Evolutionary conservation across 345 rosid species (phyloP), one percentile per base, ranked within the genome.

Genomic region (Leavenworthia alabamica): DNA sequence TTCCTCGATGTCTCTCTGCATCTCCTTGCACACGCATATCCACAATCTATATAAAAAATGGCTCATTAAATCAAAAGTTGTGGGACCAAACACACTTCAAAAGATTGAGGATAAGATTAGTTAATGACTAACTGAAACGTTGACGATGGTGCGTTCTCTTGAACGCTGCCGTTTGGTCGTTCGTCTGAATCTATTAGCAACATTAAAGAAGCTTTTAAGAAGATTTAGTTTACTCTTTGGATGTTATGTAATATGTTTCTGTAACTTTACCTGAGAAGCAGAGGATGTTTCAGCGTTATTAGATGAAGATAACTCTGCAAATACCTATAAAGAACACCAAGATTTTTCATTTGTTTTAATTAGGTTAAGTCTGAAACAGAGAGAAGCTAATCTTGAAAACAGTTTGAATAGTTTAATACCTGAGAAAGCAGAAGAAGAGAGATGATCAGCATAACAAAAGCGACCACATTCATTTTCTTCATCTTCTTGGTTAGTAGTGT

Each of bases 1-100:
- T 72, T 71, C 66, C 81, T 62, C 1, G 82, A 78, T 40, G 91
- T 72, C 73, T 75, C 74, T 7, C 53, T 76, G 70, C 88, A 85
- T 71, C 91, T 80, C 51, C 60, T 71, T 6, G 64, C 59, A 70
- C 91, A 85, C 1, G 75, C 80, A 20, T 49, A 32, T 8, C 68
- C 73, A 67, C 84, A 82, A 48, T 77, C 86, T 82, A 46, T 29
- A 26, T 12, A 26, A 26, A 22, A 17, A 42, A 4, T 31, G 13
- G 44, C 17, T 56, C 60, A 11, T 31, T 29, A 11, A 7, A 32
- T 23, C 4, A 3, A 8, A 15, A 8, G 2, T 26, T 14, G 12
- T 40, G n/a, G 7, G 8, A 8, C 1, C 13, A 6, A 35, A 31
- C 26, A 10, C 9, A 32, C 35, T 41, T 17, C 28, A 50, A 50